Conservation (phyloP, 2,329 filamentous ascomycete genomes). For the Thielaviopsis populi region DNA sequence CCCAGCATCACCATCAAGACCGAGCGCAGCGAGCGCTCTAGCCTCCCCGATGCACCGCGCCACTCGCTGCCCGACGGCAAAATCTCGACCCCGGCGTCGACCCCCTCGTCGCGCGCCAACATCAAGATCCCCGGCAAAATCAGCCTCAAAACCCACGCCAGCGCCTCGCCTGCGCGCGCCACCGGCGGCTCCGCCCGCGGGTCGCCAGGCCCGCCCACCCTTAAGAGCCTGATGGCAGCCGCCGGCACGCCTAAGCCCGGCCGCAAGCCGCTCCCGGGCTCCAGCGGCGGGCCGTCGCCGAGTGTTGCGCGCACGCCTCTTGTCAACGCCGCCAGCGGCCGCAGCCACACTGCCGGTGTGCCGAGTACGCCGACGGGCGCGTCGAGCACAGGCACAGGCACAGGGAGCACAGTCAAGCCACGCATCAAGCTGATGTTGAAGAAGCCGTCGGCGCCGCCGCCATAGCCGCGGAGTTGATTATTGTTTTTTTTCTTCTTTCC, state of each 20-base stretch:
- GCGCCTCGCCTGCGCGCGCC: neutral
- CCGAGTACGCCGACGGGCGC: neutral
- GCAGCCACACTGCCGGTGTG: neutral
- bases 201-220: conserved; percentile 9
- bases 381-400: neutral
- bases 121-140: conserved; percentile 16
- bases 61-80: conserved; percentile 11
- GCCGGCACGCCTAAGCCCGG: conserved; percentile 10
- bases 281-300: neutral
- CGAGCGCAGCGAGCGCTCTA: conserved; percentile 13
- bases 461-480: neutral
- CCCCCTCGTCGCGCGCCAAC: neutral
- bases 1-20: conserved; percentile 14
- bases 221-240: conserved; percentile 14
- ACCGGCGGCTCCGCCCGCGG: neutral
- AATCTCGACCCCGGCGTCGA: neutral
- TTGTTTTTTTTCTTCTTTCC: neutral
- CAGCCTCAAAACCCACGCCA: conserved; percentile 8
- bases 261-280: conserved; percentile 14
- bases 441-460: conserved; percentile 10
- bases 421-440: conserved; percentile 16
- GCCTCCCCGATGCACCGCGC: conserved; percentile 10
- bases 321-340: neutral
- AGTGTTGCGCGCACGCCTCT: neutral
- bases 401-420: conserved; percentile 9